Conservation (phyloP, 345 rosid genomes). For the Pugionium dolabratum region DNA sequence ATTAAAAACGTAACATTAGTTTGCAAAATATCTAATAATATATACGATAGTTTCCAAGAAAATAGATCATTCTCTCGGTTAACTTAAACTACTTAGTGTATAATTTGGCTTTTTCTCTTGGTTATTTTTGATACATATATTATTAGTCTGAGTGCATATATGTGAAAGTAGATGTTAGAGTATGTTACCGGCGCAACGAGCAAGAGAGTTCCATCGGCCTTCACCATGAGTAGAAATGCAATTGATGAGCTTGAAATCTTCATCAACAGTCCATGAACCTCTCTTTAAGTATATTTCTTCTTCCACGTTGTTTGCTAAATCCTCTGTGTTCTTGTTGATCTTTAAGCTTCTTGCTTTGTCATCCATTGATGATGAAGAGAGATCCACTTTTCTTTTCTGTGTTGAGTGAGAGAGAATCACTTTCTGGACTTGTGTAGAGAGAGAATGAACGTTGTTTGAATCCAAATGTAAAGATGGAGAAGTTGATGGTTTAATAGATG, state of each 20-base stretch:
- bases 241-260: conserved; percentile 79
- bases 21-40: too few relatives aligned
- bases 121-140: too few relatives aligned
- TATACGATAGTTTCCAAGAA: too few relatives aligned
- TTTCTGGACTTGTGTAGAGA: conserved; percentile 34
- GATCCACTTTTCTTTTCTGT: neutral
- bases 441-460: conserved; percentile 30
- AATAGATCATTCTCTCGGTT: too few relatives aligned
- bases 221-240: conserved; percentile 82
- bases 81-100: too few relatives aligned
- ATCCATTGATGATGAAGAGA: conserved; percentile 46
- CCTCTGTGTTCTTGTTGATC: neutral
- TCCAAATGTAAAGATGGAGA: conserved; percentile 25
- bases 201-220: conserved; percentile 93
- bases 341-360: conserved; percentile 43
- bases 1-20: too few relatives aligned
- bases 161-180: conserved; percentile 12
- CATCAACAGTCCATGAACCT: conserved; percentile 95
- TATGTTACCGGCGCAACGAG: conserved; percentile 74
- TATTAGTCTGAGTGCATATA: neutral
- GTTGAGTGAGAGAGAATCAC: neutral
- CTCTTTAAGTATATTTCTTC: conserved; percentile 63
- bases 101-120: conserved; percentile 17
- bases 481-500: conserved; percentile 37
- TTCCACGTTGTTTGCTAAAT: conserved; percentile 40